These are phyloP conservation scores for Cymbidium sinense DNA, from an alignment of 106 monocot genomes.

Conservation along the genomic window DNA sequence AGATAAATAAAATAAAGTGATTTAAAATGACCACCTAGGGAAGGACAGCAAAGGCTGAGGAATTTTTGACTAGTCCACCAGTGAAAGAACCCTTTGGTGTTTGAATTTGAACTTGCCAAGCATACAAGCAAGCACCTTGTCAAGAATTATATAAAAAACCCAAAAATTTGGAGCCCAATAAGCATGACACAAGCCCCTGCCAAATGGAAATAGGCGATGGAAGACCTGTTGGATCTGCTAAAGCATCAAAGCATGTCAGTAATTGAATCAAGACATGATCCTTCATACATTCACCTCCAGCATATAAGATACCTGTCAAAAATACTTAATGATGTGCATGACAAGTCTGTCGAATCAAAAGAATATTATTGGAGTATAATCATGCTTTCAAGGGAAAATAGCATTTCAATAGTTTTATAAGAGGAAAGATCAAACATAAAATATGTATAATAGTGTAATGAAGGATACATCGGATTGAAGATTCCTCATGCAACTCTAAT, in stretches of 20 bases:
- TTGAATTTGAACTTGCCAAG: conserved; percentile 48
- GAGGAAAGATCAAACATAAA: not conserved
- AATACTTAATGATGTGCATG: not conserved
- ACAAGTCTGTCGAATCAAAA: not conserved
- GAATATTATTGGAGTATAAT: not conserved
- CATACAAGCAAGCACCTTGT: conserved; percentile 60
- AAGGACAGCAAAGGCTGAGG: conserved; percentile 78
- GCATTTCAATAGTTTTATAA: not conserved
- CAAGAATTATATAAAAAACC: conserved; percentile 93
- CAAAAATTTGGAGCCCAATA: conserved; percentile 99
- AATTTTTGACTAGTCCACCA: conserved; percentile 80
- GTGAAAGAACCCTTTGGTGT: conserved; percentile 79
- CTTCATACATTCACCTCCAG: not conserved
- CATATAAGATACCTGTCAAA: not conserved
- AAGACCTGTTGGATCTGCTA: conserved; percentile 84
- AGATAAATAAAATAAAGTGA: not conserved
- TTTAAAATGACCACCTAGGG: conserved; percentile 50
- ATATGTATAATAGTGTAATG: not conserved
- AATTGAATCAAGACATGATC: conserved; percentile 12
- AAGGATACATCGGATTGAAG: not conserved
- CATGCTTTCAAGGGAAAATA: not conserved
- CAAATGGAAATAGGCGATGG: conserved; percentile 89
- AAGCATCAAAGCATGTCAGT: conserved; percentile 11
- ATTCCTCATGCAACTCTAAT: not conserved
- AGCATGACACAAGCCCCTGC: conserved; percentile 88